Conservation (phyloP, 495 filamentous ascomycete species). For the Aspergillus ostianus region DNA sequence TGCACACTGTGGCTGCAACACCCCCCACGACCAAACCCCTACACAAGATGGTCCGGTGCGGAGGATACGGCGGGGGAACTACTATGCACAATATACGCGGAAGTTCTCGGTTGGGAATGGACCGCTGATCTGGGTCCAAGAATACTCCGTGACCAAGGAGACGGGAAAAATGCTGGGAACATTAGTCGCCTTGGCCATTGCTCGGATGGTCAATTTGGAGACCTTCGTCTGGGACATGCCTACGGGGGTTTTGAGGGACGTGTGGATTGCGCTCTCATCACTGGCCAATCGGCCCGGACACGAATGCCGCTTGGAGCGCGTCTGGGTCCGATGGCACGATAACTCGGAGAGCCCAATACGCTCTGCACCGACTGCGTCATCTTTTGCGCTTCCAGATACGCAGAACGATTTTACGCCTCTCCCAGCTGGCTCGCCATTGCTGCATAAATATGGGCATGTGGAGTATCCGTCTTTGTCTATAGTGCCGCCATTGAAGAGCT, state of each 20-base stretch:
- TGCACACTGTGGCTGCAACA: constrained; percentile 37
- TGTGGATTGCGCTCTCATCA: constrained; percentile 81
- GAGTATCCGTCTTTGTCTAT: constrained; percentile 87
- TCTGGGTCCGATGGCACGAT: constrained; percentile 92
- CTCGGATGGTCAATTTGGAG: constrained; percentile 86
- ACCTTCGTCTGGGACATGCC: constrained; percentile 97
- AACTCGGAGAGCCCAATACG: constrained; percentile 55
- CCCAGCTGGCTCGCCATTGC: constrained; percentile 16
- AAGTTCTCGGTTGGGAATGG: constrained; percentile 93
- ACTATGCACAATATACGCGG: constrained; percentile 80
- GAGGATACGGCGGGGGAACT: constrained; percentile 59
- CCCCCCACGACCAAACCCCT: constrained; percentile 13
- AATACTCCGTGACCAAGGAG: constrained; percentile 86
- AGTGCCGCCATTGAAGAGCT: constrained; percentile 73
- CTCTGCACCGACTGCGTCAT: constrained; percentile 18
- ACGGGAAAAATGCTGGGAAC: constrained; percentile 93
- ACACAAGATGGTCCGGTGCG: constrained; percentile 12
- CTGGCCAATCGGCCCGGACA: constrained; percentile 60
- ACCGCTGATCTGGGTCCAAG: constrained; percentile 75
- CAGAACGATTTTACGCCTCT: constrained; percentile 13
- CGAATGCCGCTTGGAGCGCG: constrained; percentile 67
- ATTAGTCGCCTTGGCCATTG: constrained; percentile 79
- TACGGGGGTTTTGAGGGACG: constrained; percentile 81
- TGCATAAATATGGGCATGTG: constrained; percentile 51
- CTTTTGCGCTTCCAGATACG: constrained; percentile 24